A percentile compares a stretch with the other conserved stretches of the same genome.
phyloP scores from a whole-genome alignment of 139 green algal species.

The Chloropicon primus region DNA sequence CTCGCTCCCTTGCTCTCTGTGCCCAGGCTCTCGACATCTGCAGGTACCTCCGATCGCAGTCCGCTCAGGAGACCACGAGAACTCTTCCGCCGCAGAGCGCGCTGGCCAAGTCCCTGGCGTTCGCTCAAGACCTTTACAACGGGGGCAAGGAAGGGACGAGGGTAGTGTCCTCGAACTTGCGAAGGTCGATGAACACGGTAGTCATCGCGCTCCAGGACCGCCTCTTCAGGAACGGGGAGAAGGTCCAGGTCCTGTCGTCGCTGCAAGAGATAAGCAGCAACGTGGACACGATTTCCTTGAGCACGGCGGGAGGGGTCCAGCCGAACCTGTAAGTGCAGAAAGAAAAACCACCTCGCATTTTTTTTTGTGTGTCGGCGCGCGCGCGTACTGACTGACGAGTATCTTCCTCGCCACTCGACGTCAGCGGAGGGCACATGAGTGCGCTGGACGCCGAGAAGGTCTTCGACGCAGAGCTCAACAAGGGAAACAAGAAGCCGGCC shows the following conservation, averaged over 20 bases:
- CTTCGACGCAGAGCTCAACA: neutral
- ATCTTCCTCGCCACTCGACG: neutral
- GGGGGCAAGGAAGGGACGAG: neutral
- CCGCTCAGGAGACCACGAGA: neutral
- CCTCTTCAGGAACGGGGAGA: neutral
- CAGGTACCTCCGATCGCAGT: neutral
- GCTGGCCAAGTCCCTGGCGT: neutral
- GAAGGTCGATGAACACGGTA: conserved; percentile 3
- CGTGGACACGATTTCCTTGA: conserved; percentile 11
- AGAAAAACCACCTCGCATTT: too few species aligned
- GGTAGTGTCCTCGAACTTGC: conserved; percentile 7
- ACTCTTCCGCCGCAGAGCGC: neutral
- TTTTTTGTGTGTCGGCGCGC: too few species aligned
- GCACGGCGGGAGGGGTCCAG: neutral
- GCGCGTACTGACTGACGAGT: neutral
- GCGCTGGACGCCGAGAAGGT: neutral
- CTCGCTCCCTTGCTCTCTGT: too few species aligned
- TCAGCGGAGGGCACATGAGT: neutral
- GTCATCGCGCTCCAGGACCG: conserved; percentile 1
- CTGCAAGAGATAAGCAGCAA: conserved; percentile 18
- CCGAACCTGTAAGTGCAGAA: neutral
- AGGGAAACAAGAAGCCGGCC: neutral
- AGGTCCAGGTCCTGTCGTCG: neutral
- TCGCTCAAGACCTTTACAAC: neutral
- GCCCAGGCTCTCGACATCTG: neutral